Evolutionary conservation across 768 basidiomycete genomes (phyloP), one percentile per base, ranked within the genome.

Genomic region (Nidularia sp.): DNA sequence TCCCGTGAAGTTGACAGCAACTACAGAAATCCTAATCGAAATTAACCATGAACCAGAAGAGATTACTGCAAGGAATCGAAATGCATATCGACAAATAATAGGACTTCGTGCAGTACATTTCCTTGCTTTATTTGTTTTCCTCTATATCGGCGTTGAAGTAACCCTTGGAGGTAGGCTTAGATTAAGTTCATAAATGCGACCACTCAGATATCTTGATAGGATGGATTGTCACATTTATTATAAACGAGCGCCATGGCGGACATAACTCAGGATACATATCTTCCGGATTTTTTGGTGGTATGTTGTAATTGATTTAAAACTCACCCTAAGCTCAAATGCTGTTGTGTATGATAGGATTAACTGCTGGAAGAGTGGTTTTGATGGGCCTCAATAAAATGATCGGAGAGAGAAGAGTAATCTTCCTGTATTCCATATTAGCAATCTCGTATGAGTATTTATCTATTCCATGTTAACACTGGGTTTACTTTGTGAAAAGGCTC

Each of bases 151-250:
- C n/a, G 67, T 71, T 15, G 79, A 80, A 51, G 80, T 80, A 15
- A 76, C 78, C 1, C 62, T 77, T 9, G 79, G 79, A 61, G 74
- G 78, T 75, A 53, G n/a, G 56, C 36, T 15, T 39, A 9, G 15
- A 9, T 12, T 36, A 8, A 15, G 34, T 29, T 12, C 45, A 15
- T 15, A 5, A 7, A 36, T n/a, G 12, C 18, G 18, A 18, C 18
- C 18, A 18, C 18, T n/a, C 12, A 25, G 9, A 4, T 32, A 13
- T 13, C 12, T 12, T 18, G 18, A 7, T 9, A 78, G 79, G 79
- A 0, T 83, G 81, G 80, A 79, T 76, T 33, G 80, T 81, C 6
- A 80, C 78, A 6, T 83, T 72, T 56, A 67, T 81, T 31, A 70
- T 74, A 7, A 57, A 70, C 3, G 65, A 72, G 22, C 69, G 79